Evolutionary conservation across 2,329 filamentous ascomycete species (phyloP), one percentile per base, ranked within the genome.

Genomic region (Exserohilum turcica): DNA sequence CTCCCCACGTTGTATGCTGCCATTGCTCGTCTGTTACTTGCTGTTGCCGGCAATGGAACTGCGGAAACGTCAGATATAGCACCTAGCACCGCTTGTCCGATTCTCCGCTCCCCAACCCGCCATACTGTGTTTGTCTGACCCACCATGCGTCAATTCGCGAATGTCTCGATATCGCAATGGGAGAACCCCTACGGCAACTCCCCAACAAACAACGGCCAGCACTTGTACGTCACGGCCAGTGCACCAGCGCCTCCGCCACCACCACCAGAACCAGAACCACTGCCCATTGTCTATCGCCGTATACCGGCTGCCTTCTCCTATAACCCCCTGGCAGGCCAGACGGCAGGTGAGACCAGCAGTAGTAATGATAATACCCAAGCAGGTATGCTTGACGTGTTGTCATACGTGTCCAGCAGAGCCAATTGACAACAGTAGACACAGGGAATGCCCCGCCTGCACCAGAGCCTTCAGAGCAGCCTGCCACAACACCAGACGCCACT

Each of bases 1-100:
- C 60, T 64, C 64, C 66, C 68, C 70, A 73, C 70, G 66, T 73
- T 66, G 60, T 58, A 71, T 69, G 64, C 69, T 57, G 64, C 69
- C 56, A 71, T 68, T 72, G 65, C 62, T 52, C 60, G 53, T 59
- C 61, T 64, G 18, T 50, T 57, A 43, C 60, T 60, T 61, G 54
- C 63, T 65, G 54, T 64, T 65, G 60, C 57, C 67, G 56, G 60
- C 59, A 63, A 74, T 74, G 71, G 67, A 65, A 59, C 57, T 48
- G 57, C 59, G 56, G 56, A 61, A 54, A 61, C 55, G 42, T 63
- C 63, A 63, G 55, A 60, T 61, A 66, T 67, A 70, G 61, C 64
- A 60, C 61, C 65, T 73, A 71, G 61, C 61, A 70, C 65, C 57
- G 59, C 52, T 64, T 60, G 50, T 65, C 60, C 46, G 61, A 60